Conservation (phyloP, 345 rosid genomes). For the Arabidopsis thaliana region TAIR10.1 NC_003070.9:21773001-21773500, state of each 20-base stretch:
- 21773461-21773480: neutral
- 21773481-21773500: neutral
- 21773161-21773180: neutral
- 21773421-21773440: neutral
- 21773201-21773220: conserved; percentile 2
- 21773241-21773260: conserved; percentile 42
- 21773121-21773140: conserved; percentile 33
- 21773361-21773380: conserved; percentile 16
- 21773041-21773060: neutral
- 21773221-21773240: conserved; percentile 23
- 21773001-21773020: conserved; percentile 59
- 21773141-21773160: conserved; percentile 44
- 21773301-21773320: neutral
- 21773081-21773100: neutral
- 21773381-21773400: neutral
- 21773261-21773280: conserved; percentile 28
- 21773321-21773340: neutral
- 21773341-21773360: neutral
- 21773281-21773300: neutral
- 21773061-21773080: neutral
- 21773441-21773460: neutral
- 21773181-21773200: conserved; percentile 35
- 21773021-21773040: conserved; percentile 50
- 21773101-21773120: neutral
- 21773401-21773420: neutral